A percentile compares a stretch with the other conserved stretches of the same genome.
These are phyloP conservation scores for Annulohypoxylon maeteangense DNA, from an alignment of 495 filamentous ascomycete species.

Conservation along the genomic window DNA sequence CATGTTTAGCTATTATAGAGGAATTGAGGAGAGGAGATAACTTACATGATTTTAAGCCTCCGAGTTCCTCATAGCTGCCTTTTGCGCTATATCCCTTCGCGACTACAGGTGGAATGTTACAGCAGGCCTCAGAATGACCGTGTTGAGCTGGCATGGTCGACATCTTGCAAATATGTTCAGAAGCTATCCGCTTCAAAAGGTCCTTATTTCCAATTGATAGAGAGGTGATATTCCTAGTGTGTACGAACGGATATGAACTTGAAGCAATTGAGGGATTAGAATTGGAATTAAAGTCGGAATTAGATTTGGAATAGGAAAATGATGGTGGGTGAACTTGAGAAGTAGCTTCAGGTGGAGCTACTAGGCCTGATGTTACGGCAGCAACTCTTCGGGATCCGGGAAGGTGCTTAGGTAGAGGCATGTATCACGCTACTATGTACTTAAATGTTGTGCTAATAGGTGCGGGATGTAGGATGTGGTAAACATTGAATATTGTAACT, in stretches of 20 bases:
- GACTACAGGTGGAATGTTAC: slow-evolving; percentile 76
- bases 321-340: slow-evolving; percentile 13
- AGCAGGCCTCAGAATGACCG: slow-evolving; percentile 73
- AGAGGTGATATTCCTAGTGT: slow-evolving; percentile 6
- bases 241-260: background rate
- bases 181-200: slow-evolving; percentile 11
- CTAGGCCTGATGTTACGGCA: slow-evolving; percentile 23
- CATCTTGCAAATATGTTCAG: slow-evolving; percentile 53
- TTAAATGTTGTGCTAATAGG: background rate
- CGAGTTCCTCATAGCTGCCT: slow-evolving; percentile 71
- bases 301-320: slow-evolving; percentile 13
- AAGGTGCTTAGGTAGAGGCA: slow-evolving; percentile 37
- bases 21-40: slow-evolving; percentile 3
- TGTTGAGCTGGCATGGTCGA: slow-evolving; percentile 61
- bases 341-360: slow-evolving; percentile 20
- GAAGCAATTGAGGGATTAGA: slow-evolving; percentile 6
- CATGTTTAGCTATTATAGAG: slow-evolving; percentile 6
- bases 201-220: slow-evolving; percentile 15
- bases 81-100: slow-evolving; percentile 69
- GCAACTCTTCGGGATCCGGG: slow-evolving; percentile 41
- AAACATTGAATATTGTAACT: background rate
- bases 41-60: slow-evolving; percentile 75
- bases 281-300: slow-evolving; percentile 10
- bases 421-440: background rate
- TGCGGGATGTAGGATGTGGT: background rate